Evolutionary conservation across 129 eudicot genomes (phyloP).

Genomic region (Tagetes patula): DNA sequence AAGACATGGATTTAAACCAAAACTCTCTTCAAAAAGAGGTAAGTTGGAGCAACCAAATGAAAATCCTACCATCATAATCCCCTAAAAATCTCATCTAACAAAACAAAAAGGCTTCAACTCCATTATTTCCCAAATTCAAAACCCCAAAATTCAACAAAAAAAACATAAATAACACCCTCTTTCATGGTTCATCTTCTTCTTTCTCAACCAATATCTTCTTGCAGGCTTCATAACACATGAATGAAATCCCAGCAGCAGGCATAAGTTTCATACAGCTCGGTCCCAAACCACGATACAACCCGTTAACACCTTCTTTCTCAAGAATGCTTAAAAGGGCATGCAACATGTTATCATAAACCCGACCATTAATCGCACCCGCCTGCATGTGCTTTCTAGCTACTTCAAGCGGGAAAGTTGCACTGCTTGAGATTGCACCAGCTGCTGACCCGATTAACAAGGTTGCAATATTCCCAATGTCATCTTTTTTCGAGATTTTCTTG

Average conservation of each 20-base stretch:
- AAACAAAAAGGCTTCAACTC: conserved; percentile 2
- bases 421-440: conserved; percentile 89
- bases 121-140: conserved; percentile 21
- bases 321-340: conserved; percentile 76
- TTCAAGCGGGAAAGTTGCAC: conserved; percentile 91
- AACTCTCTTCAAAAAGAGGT: conserved; percentile 17
- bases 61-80: conserved; percentile 28
- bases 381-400: conserved; percentile 97
- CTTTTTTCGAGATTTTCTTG: conserved; percentile 55
- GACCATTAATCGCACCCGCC: conserved; percentile 80
- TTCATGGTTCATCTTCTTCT: conserved; percentile 42
- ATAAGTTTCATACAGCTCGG: conserved; percentile 86
- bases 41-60: background rate
- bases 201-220: conserved; percentile 84
- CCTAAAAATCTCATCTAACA: conserved; percentile 19
- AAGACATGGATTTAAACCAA: conserved; percentile 8
- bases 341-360: conserved; percentile 69
- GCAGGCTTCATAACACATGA: conserved; percentile 94
- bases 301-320: conserved; percentile 71
- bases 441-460: conserved; percentile 84
- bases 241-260: conserved; percentile 95
- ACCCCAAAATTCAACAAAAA: background rate
- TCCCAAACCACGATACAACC: conserved; percentile 79
- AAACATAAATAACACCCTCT: background rate
- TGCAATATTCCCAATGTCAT: conserved; percentile 73